Percentiles rank a stretch among this genome's conserved stretches.
Evolutionary conservation across 352 stramenopile species (phyloP).

Genomic region (Elongisporangium senticosum): DNA sequence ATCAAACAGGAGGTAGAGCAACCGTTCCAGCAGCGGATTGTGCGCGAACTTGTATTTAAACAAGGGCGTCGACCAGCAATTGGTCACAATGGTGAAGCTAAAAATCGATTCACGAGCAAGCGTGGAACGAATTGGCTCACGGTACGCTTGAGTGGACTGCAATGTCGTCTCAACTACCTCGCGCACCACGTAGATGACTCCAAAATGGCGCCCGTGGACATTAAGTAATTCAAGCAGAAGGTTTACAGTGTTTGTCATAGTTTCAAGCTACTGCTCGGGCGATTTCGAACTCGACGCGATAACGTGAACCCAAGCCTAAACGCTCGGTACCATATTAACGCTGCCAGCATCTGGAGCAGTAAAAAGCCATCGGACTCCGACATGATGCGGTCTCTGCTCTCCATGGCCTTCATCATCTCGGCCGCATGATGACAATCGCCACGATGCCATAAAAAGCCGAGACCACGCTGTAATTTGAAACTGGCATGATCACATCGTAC

Average conservation of each 20-base stretch:
- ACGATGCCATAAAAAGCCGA: too few relatives aligned
- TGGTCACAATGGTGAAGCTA: not conserved
- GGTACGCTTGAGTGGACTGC: constrained; percentile 1
- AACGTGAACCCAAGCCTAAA: too few relatives aligned
- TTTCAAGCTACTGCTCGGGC: too few relatives aligned
- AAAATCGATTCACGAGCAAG: not conserved
- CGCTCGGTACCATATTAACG: too few relatives aligned
- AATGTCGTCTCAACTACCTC: constrained; percentile 1
- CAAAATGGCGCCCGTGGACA: constrained; percentile 1
- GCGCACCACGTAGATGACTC: not conserved
- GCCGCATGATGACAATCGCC: not conserved
- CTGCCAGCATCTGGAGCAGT: too few relatives aligned
- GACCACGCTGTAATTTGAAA: too few relatives aligned
- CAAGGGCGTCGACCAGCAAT: constrained; percentile 9
- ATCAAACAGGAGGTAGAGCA: constrained; percentile 15
- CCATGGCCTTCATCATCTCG: not conserved
- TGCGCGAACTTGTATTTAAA: constrained; percentile 7
- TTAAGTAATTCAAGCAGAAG: not conserved
- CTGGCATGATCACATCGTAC: too few relatives aligned
- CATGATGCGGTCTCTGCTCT: not conserved
- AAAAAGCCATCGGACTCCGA: not conserved
- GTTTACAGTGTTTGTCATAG: too few relatives aligned
- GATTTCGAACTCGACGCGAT: too few relatives aligned
- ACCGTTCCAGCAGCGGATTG: constrained; percentile 8
- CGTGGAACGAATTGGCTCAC: constrained; percentile 2